Conservation (phyloP, 495 filamentous ascomycete species). For the Margaritispora aquatica region DNA sequence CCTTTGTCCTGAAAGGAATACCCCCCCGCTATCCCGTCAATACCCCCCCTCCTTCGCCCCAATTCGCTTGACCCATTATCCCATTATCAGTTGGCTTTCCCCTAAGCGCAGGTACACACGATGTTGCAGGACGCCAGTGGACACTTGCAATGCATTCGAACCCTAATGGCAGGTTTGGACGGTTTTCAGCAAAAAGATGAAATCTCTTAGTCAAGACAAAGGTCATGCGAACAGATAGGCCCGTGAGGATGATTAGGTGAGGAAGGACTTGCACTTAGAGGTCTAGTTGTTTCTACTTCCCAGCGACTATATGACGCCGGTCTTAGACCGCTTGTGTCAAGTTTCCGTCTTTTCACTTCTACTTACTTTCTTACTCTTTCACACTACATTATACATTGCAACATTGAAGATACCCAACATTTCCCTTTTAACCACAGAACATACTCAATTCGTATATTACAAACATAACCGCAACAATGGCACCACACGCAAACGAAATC, state of each 20-base stretch:
- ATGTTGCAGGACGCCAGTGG: no score
- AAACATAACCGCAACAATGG: constrained; percentile 35
- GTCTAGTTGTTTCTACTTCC: no score
- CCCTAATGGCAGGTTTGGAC: constrained; percentile 26
- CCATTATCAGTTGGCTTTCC: constrained; percentile 10
- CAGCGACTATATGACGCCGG: constrained; percentile 7
- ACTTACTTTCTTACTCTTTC: constrained; percentile 13
- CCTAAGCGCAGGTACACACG: constrained; percentile 31
- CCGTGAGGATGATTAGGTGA: neutral
- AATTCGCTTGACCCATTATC: neutral
- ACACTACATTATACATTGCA: neutral
- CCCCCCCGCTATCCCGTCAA: neutral
- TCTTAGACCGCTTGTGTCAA: constrained; percentile 10
- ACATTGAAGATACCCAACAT: neutral
- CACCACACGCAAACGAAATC: constrained; percentile 45
- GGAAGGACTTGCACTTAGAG: constrained; percentile 64
- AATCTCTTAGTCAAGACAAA: constrained; percentile 17
- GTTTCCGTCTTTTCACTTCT: constrained; percentile 15
- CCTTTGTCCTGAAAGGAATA: no score
- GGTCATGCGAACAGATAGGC: constrained; percentile 17
- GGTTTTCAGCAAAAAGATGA: neutral
- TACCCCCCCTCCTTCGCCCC: neutral
- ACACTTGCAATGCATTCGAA: constrained; percentile 3
- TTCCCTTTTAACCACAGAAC: neutral
- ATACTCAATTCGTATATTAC: neutral